Conservation (phyloP, 805 yeast genomes). For the Starmerella tilneyi region DNA sequence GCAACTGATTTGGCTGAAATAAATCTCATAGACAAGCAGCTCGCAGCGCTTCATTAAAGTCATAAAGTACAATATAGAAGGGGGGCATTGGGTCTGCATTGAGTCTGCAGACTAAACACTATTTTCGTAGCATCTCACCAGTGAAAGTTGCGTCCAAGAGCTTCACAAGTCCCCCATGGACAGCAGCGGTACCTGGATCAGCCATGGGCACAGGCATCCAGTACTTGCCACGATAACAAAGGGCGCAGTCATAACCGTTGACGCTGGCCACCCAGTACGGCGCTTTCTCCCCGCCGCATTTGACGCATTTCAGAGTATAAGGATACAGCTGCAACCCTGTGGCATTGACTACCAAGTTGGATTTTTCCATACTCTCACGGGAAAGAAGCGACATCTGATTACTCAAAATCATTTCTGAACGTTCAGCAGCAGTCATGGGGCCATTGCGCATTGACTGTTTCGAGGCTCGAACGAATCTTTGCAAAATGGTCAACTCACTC, state of each 20-base stretch:
- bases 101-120: too few relatives aligned
- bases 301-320: neutral
- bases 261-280: neutral
- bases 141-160: neutral
- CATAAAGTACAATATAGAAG: too few relatives aligned
- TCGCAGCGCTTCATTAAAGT: constrained; percentile 30
- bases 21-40: constrained; percentile 51
- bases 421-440: neutral
- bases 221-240: neutral
- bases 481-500: constrained; percentile 27
- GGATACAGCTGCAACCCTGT: neutral
- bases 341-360: neutral
- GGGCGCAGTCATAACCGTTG: neutral
- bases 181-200: neutral
- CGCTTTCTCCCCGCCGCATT: neutral
- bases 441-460: constrained; percentile 19
- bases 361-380: neutral
- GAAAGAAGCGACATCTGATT: neutral
- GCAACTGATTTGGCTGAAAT: constrained; percentile 71
- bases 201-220: neutral
- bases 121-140: neutral
- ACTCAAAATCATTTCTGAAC: neutral
- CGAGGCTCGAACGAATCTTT: constrained; percentile 26
- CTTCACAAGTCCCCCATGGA: neutral
- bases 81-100: too few relatives aligned